Conservation (phyloP, 2,329 filamentous ascomycete genomes). For the Corynespora cassiicola region DNA sequence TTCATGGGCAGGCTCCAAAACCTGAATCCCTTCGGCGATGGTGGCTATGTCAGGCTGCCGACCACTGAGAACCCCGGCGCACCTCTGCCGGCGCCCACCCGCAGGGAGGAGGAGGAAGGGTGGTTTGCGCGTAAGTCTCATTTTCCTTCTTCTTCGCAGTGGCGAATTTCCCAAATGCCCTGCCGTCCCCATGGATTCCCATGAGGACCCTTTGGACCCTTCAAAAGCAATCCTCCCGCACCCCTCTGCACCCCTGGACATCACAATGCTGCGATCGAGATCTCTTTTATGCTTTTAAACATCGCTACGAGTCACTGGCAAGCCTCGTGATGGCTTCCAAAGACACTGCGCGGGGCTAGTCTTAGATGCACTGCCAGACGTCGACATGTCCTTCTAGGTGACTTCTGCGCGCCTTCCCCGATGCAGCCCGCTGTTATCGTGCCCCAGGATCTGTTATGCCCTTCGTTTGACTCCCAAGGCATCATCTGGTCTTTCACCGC, state of each 20-base stretch:
- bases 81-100: conserved; percentile 80
- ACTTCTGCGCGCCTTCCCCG: conserved; percentile 8
- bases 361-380: conserved; percentile 28
- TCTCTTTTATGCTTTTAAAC: conserved; percentile 17
- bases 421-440: conserved; percentile 26
- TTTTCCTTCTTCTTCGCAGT: conserved; percentile 42
- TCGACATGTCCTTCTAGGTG: conserved; percentile 14
- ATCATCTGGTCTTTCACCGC: conserved; percentile 36
- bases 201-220: conserved; percentile 1
- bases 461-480: conserved; percentile 12
- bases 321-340: conserved; percentile 37
- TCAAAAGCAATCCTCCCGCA: conserved; percentile 5
- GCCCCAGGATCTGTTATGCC: conserved; percentile 17
- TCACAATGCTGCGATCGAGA: conserved; percentile 16
- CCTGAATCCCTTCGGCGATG: conserved; percentile 84
- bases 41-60: conserved; percentile 89
- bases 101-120: conserved; percentile 92
- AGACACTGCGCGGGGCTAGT: conserved; percentile 30
- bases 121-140: conserved; percentile 89
- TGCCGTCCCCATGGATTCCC: conserved; percentile 15
- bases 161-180: conserved; percentile 16
- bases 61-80: conserved; percentile 83
- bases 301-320: conserved; percentile 14
- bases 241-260: conserved; percentile 12
- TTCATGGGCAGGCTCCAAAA: conserved; percentile 82